Percentiles rank a stretch among this genome's conserved stretches.
Evolutionary conservation across 2,329 filamentous ascomycete species (phyloP).

Genomic region (Thelonectria discophora): DNA sequence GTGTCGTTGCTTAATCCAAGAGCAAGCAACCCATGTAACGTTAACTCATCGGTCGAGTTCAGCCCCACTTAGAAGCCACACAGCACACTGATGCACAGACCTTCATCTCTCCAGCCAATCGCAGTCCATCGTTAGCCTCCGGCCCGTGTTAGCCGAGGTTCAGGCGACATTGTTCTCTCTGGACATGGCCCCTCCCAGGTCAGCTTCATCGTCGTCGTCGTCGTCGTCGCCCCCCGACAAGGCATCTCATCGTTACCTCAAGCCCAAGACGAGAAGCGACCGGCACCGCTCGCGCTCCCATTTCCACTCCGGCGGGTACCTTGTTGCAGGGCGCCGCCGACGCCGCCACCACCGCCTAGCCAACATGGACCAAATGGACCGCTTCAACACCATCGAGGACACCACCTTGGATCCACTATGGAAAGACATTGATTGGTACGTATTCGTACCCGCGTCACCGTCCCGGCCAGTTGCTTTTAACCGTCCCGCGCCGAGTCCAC

Average conservation of each 20-base stretch:
- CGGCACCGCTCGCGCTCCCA: slow-evolving; percentile 22
- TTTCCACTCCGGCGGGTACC: slow-evolving; percentile 34
- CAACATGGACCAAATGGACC: slow-evolving; percentile 49
- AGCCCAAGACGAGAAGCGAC: slow-evolving; percentile 38
- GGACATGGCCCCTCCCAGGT: slow-evolving; percentile 37
- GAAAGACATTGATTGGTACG: slow-evolving; percentile 80
- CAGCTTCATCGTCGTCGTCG: slow-evolving; percentile 38
- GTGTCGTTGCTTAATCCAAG: slow-evolving; percentile 7
- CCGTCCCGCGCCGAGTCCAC: slow-evolving; percentile 28
- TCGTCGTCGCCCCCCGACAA: slow-evolving; percentile 29
- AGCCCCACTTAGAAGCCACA: slow-evolving; percentile 14
- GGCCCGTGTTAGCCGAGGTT: slow-evolving; percentile 33
- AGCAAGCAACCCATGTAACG: slow-evolving; percentile 39
- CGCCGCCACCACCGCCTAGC: slow-evolving; percentile 36
- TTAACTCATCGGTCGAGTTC: slow-evolving; percentile 34
- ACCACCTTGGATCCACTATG: slow-evolving; percentile 68
- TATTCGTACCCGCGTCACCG: slow-evolving; percentile 32
- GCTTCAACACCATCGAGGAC: slow-evolving; percentile 49
- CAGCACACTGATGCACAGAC: slow-evolving; percentile 2
- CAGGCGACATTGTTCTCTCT: slow-evolving; percentile 33
- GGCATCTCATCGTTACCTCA: slow-evolving; percentile 45
- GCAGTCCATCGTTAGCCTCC: slow-evolving; percentile 34
- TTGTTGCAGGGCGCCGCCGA: slow-evolving; percentile 40
- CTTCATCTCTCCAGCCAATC: not conserved
- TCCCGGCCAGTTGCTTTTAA: not conserved